Evolutionary conservation across 2,329 filamentous ascomycete species (phyloP), one percentile per base, ranked within the genome.

Genomic region (Lecanicillium sp.): DNA sequence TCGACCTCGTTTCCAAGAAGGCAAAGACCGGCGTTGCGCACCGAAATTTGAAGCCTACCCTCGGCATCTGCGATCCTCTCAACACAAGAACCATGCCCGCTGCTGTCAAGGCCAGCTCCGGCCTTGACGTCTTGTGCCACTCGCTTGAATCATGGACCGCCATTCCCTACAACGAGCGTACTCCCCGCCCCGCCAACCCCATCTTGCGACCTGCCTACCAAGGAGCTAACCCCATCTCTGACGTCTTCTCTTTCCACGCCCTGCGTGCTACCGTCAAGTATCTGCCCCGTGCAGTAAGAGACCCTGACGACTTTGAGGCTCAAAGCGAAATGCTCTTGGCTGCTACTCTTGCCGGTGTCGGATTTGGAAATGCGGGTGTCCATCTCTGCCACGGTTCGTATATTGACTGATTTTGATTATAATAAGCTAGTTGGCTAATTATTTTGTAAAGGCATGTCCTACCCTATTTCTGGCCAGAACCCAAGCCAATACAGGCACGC

Each of bases 21-120:
- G 88, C 89, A 35, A 98, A 98, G 69, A 98, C 92, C 0, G 92
- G 92, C 37, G 86, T 98, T 47, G 90, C 92, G 2, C 92, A 97
- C 67, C 79, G 94, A 37, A 94, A 92, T 56, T 74, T 98, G 42
- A 98, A 97, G 65, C 92, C 92, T 2, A 95, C 88, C 0, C 74
- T 98, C 6, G 92, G 92, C 31, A 90, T 98, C 54, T 81, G 78
- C 47, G 78, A 82, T 53, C 78, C 90, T 0, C 67, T 97, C 46
- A 98, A 98, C 68, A 98, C 92, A 2, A 77, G 81, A 40, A 96
- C 90, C 30, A 97, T 98, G 92, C 92, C 92, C 0, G 78, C 87
- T 1, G 87, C 90, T 28, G 92, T 98, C 17, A 89, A 94, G 63
- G 87, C 92, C 4, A 81, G 82, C 17, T 94, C 89, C 0, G 94